phyloP scores from a whole-genome alignment of 1,139 yeast species.

The Citeromyces siamensis region DNA sequence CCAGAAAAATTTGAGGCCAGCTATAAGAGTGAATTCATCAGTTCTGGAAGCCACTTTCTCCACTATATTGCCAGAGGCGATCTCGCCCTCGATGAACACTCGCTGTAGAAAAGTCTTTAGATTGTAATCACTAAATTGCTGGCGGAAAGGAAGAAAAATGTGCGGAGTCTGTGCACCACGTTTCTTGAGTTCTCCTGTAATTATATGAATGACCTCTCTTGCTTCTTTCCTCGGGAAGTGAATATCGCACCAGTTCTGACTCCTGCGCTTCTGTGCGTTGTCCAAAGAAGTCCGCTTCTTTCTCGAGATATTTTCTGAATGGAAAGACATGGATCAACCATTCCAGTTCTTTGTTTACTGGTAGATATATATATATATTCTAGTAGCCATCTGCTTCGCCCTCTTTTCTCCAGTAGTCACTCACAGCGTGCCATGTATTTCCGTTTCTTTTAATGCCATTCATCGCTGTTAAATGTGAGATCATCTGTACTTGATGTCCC shows the following conservation, averaged over 20 bases:
- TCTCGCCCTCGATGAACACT: constrained; percentile 42
- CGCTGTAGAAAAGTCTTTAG: constrained; percentile 37
- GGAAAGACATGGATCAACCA: too few species aligned
- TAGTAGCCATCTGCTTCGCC: constrained; percentile 27
- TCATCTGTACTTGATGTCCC: constrained; percentile 20
- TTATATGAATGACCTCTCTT: constrained; percentile 48
- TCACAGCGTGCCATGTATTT: constrained; percentile 20
- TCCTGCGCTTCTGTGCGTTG: too few species aligned
- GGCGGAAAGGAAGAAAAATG: constrained; percentile 56
- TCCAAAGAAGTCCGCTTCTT: too few species aligned
- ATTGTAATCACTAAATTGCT: constrained; percentile 45
- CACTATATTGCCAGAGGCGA: constrained; percentile 25
- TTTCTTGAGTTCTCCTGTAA: constrained; percentile 52
- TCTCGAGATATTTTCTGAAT: too few species aligned
- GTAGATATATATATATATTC: background rate
- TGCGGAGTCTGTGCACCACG: constrained; percentile 45
- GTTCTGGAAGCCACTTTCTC: constrained; percentile 27
- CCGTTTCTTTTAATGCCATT: constrained; percentile 21
- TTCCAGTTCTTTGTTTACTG: too few species aligned
- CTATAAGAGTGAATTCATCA: constrained; percentile 57
- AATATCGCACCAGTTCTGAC: constrained; percentile 14
- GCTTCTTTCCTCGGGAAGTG: constrained; percentile 54
- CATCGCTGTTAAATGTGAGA: constrained; percentile 26
- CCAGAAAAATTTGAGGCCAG: constrained; percentile 77
- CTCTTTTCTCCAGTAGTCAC: constrained; percentile 30